These are phyloP conservation scores for Phialophora chinensis DNA, from an alignment of 2,329 filamentous ascomycete genomes.

Conservation along the genomic window DNA sequence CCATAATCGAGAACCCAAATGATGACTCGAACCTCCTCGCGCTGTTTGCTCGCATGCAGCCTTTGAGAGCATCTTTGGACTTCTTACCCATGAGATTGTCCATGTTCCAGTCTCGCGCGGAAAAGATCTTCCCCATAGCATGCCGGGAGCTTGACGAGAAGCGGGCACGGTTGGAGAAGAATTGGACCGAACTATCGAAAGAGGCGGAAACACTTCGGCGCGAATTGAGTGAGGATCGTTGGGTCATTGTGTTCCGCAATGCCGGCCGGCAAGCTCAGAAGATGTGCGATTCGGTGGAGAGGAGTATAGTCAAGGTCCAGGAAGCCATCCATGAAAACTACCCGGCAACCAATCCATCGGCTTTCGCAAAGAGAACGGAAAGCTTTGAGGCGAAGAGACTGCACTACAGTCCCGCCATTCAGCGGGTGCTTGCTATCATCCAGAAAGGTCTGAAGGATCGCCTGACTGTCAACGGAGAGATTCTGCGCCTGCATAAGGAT, in stretches of 20 bases:
- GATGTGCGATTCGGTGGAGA: constrained; percentile 94
- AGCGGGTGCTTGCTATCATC: constrained; percentile 87
- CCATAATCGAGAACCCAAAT: constrained; percentile 59
- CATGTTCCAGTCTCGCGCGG: constrained; percentile 80
- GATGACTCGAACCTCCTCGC: constrained; percentile 89
- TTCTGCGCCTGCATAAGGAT: constrained; percentile 82
- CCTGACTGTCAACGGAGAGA: constrained; percentile 96
- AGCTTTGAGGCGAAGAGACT: constrained; percentile 93
- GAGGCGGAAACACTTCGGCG: constrained; percentile 88
- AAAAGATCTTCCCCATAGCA: constrained; percentile 81
- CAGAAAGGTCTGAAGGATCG: constrained; percentile 94
- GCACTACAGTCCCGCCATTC: constrained; percentile 92
- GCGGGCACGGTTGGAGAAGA: constrained; percentile 75
- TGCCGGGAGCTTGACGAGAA: constrained; percentile 86
- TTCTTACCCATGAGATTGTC: constrained; percentile 94
- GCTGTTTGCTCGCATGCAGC: constrained; percentile 94
- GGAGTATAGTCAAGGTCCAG: constrained; percentile 80
- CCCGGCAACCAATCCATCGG: constrained; percentile 72
- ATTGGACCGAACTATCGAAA: constrained; percentile 84
- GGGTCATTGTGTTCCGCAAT: constrained; percentile 93
- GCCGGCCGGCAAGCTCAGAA: constrained; percentile 90
- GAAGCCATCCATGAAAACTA: constrained; percentile 78
- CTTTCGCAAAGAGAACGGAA: constrained; percentile 81
- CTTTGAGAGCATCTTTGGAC: constrained; percentile 87
- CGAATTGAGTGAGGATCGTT: constrained; percentile 92